These are phyloP conservation scores for Sugiyamaella qingdaonensis DNA, from an alignment of 805 yeast genomes.

Conservation along the genomic window DNA sequence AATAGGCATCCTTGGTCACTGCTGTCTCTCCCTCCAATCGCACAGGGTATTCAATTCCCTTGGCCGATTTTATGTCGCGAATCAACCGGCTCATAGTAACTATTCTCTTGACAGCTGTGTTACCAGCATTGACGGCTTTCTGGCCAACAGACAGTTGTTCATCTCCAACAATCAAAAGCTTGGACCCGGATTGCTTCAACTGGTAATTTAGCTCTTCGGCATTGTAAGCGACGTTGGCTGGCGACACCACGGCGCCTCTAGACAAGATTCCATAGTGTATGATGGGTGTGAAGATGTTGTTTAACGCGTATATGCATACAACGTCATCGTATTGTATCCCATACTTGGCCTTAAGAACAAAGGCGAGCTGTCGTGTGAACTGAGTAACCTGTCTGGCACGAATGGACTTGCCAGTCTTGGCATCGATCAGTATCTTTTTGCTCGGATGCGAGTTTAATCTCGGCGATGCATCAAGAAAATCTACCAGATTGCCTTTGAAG, in stretches of 20 bases:
- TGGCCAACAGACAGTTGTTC: constrained; percentile 5
- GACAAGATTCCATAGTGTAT: constrained; percentile 29
- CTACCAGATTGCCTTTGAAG: constrained; percentile 19
- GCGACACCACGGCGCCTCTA: constrained; percentile 31
- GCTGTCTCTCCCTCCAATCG: constrained; percentile 3
- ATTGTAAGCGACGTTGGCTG: constrained; percentile 33
- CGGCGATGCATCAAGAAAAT: constrained; percentile 15
- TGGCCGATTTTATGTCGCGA: background rate
- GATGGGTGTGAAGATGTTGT: constrained; percentile 28
- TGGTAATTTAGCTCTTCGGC: constrained; percentile 32
- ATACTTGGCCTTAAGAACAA: constrained; percentile 20
- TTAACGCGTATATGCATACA: constrained; percentile 29
- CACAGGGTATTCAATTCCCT: constrained; percentile 1
- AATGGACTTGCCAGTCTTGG: constrained; percentile 21
- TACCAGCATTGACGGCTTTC: constrained; percentile 9
- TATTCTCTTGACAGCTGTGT: background rate
- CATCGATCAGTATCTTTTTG: constrained; percentile 21
- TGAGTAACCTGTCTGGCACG: constrained; percentile 16
- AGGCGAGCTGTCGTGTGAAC: constrained; percentile 20
- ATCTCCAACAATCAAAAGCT: constrained; percentile 19
- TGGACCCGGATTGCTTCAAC: constrained; percentile 21
- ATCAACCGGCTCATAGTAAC: background rate
- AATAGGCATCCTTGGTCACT: constrained; percentile 22
- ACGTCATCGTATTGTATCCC: constrained; percentile 28
- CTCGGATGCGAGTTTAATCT: constrained; percentile 13